Evolutionary conservation across 192 early-diverging fungal species (phyloP).

Genomic region (Coemansia erecta): DNA sequence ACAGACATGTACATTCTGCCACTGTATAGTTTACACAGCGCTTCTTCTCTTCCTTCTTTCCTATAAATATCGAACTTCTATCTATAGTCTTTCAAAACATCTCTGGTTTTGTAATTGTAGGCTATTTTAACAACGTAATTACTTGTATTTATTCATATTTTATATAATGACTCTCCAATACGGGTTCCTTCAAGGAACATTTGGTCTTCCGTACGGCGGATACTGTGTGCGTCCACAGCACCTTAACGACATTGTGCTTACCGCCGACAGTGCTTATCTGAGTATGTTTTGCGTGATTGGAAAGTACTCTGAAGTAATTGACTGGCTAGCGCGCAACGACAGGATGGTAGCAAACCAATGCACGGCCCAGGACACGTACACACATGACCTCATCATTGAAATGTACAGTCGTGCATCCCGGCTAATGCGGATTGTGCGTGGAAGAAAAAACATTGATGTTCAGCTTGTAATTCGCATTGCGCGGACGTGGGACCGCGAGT

Average conservation of each 20-base stretch:
- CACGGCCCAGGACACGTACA: constrained; percentile 30
- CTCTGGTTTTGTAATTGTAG: no score
- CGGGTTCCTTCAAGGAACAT: constrained; percentile 49
- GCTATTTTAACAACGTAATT: neutral
- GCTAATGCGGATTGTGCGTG: constrained; percentile 20
- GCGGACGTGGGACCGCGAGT: constrained; percentile 29
- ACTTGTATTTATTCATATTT: neutral
- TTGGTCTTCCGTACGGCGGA: constrained; percentile 51
- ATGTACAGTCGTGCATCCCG: constrained; percentile 30
- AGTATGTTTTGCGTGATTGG: constrained; percentile 47
- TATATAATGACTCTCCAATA: constrained; percentile 22
- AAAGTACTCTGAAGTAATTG: constrained; percentile 19
- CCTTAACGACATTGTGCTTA: constrained; percentile 22
- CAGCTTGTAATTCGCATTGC: constrained; percentile 45
- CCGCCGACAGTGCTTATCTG: constrained; percentile 22
- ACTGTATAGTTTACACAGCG: neutral
- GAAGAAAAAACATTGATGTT: constrained; percentile 14
- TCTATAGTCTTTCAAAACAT: neutral
- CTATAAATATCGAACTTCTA: neutral
- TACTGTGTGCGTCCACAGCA: constrained; percentile 30
- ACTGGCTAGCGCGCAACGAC: constrained; percentile 28
- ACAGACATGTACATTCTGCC: no score
- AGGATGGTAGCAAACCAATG: constrained; percentile 17
- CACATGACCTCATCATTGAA: constrained; percentile 38
- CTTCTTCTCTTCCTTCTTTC: neutral